A percentile compares a stretch with the other conserved stretches of the same genome.
phyloP scores from a whole-genome alignment of 805 yeast species.

The Tetrapisispora namnaoensis region DNA sequence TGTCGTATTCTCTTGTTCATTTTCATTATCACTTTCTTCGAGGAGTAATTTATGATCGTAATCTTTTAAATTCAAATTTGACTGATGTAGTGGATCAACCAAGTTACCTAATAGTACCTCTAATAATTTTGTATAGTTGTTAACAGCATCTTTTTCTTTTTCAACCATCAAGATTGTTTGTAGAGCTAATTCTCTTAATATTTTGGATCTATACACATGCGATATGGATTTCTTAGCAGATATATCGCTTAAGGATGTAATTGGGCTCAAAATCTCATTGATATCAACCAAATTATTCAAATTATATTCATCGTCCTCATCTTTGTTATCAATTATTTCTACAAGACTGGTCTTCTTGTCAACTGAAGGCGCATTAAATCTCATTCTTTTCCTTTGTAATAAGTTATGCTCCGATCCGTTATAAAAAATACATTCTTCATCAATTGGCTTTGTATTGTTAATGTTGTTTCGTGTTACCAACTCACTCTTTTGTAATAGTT shows the following conservation, averaged over 20 bases:
- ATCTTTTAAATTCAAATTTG: slow-evolving; percentile 52
- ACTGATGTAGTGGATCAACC: slow-evolving; percentile 55
- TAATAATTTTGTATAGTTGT: slow-evolving; percentile 58
- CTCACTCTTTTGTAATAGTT: slow-evolving; percentile 42
- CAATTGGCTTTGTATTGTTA: slow-evolving; percentile 24
- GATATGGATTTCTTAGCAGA: slow-evolving; percentile 60
- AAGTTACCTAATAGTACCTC: slow-evolving; percentile 83
- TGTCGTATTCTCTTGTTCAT: slow-evolving; percentile 4
- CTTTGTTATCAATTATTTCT: slow-evolving; percentile 1
- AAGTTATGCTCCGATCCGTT: slow-evolving; percentile 30
- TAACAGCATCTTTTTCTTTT: slow-evolving; percentile 70
- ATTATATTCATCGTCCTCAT: slow-evolving; percentile 29
- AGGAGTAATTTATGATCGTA: slow-evolving; percentile 54
- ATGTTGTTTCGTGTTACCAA: slow-evolving; percentile 38
- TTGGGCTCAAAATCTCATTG: slow-evolving; percentile 60
- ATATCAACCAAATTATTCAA: slow-evolving; percentile 43
- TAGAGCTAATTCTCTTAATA: slow-evolving; percentile 51
- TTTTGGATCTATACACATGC: slow-evolving; percentile 49
- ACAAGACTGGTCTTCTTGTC: background rate
- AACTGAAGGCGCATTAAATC: slow-evolving; percentile 6
- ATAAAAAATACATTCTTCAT: slow-evolving; percentile 27
- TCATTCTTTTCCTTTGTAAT: slow-evolving; percentile 27
- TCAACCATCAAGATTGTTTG: slow-evolving; percentile 73
- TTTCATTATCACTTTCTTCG: slow-evolving; percentile 15
- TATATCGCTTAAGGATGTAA: slow-evolving; percentile 71